Percentiles rank a stretch among this genome's conserved stretches.
Conservation (phyloP, 257 asterid species). For the Solanum clarkiae region DNA sequence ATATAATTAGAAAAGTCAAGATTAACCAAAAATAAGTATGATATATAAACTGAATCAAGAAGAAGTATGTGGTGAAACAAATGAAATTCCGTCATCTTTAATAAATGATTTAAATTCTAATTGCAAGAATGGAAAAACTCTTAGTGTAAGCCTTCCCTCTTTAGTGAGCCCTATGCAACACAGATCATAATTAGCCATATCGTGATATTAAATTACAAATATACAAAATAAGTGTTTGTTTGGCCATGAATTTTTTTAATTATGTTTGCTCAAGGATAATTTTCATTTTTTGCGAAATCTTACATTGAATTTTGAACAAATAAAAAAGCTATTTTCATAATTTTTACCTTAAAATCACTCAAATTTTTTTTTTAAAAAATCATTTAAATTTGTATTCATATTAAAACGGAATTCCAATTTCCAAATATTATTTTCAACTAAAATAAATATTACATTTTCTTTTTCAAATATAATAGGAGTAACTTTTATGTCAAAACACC, state of each 20-base stretch:
- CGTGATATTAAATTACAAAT: background rate
- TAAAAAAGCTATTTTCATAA: background rate
- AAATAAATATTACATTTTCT: background rate
- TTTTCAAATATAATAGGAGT: background rate
- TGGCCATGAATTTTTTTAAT: background rate
- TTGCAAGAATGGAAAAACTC: background rate
- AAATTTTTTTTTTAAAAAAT: background rate
- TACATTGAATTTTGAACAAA: background rate
- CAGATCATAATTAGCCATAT: background rate
- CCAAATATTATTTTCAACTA: background rate
- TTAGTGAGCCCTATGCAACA: no score
- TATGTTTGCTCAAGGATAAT: background rate
- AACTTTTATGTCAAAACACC: background rate
- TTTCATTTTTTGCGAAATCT: background rate
- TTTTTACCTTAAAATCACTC: background rate
- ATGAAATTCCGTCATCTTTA: fast-evolving
- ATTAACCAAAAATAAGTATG: background rate
- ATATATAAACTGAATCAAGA: background rate
- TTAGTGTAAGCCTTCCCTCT: background rate
- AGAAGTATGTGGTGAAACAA: background rate
- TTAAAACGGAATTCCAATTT: background rate
- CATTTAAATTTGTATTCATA: background rate
- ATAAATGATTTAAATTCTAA: background rate
- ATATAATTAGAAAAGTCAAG: background rate
- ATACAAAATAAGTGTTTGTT: background rate